A percentile compares a stretch with the other conserved stretches of the same genome.
These are phyloP conservation scores for Musa beccarii DNA, from an alignment of 176 grass and related monocot species.

Conservation along the genomic window DNA sequence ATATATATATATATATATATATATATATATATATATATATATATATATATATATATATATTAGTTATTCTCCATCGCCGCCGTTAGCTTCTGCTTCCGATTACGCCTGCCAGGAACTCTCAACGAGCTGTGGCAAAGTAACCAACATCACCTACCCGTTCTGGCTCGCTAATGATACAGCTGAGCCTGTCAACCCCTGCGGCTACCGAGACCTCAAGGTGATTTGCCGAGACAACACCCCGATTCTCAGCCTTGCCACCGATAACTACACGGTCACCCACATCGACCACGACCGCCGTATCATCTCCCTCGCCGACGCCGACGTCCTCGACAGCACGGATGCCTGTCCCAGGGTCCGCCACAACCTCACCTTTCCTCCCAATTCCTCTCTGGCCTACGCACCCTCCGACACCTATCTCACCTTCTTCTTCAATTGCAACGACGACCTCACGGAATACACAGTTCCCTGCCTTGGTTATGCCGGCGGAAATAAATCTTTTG, in stretches of 20 bases:
- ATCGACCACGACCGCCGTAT: not conserved
- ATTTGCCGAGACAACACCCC: not conserved
- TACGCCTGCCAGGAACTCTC: not conserved
- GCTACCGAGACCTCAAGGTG: not conserved
- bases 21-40: too few species aligned
- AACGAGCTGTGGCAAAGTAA: not conserved
- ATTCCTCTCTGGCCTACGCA: not conserved
- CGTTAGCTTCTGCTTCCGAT: not conserved
- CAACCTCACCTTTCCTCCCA: not conserved
- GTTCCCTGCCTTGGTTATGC: not conserved
- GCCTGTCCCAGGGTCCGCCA: not conserved
- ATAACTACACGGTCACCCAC: not conserved
- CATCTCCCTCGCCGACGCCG: not conserved
- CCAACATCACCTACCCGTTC: constrained; percentile 13
- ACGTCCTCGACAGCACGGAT: too few species aligned
- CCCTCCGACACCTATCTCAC: not conserved
- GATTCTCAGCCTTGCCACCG: not conserved
- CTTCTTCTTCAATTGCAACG: constrained; percentile 5
- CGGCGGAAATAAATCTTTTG: not conserved
- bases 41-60: too few species aligned
- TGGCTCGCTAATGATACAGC: not conserved
- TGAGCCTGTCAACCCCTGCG: not conserved
- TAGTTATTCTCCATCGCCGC: not conserved
- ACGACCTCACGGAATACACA: accelerated
- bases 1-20: too few species aligned